Evolutionary conservation across 768 basidiomycete genomes (phyloP).

Genomic region (Pleurotus giganteus): DNA sequence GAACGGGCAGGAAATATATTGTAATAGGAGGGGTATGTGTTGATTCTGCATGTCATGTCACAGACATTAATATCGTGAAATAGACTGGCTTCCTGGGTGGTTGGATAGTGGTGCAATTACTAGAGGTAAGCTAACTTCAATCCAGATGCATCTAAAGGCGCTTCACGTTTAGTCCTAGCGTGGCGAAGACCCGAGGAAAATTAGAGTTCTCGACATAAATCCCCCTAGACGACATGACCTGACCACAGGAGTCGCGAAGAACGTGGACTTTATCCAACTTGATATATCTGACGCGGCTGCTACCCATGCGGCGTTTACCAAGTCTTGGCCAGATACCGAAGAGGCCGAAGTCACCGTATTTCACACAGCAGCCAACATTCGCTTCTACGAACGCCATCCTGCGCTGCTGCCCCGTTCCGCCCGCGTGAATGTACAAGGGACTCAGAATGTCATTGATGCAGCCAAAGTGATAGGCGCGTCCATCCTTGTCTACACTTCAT

Average conservation of each 20-base stretch:
- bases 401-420: constrained; percentile 52
- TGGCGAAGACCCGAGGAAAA: constrained; percentile 64
- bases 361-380: constrained; percentile 76
- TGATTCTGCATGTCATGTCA: not conserved
- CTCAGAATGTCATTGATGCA: constrained; percentile 63
- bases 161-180: constrained; percentile 33
- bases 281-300: constrained; percentile 55
- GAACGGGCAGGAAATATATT: constrained; percentile 74
- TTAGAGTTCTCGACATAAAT: constrained; percentile 69
- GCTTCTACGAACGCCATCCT: constrained; percentile 67
- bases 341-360: constrained; percentile 54
- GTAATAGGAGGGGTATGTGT: constrained; percentile 68
- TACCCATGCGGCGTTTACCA: constrained; percentile 58
- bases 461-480: constrained; percentile 52
- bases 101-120: constrained; percentile 69
- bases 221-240: constrained; percentile 58
- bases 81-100: constrained; percentile 77
- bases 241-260: constrained; percentile 44
- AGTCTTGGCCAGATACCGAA: constrained; percentile 52
- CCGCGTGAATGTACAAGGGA: constrained; percentile 65
- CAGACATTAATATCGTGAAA: not conserved
- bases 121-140: constrained; percentile 23
- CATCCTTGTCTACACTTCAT: constrained; percentile 70
- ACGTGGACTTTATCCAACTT: constrained; percentile 55
- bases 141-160: not conserved